Conservation (phyloP, 768 basidiomycete species). For the Phlegmacium glaucopus region DNA sequence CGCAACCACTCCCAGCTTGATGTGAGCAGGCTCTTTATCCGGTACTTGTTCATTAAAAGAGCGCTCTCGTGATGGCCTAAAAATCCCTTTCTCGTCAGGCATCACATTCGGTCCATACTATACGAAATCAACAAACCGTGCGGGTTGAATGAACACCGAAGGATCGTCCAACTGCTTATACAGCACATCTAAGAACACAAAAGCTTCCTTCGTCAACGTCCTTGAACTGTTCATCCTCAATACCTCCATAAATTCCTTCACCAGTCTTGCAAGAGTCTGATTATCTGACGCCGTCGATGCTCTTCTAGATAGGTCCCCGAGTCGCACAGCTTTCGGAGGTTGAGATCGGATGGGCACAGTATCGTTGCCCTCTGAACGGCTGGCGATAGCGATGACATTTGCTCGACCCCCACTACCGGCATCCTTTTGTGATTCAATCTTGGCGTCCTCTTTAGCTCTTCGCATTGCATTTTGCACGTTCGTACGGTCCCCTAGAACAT, state of each 20-base stretch:
- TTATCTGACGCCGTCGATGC: constrained; percentile 52
- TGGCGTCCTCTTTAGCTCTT: constrained; percentile 28
- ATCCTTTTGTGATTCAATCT: constrained; percentile 18
- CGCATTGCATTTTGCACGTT: constrained; percentile 40
- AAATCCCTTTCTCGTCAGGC: constrained; percentile 5
- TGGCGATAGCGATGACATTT: constrained; percentile 44
- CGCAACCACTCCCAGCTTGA: constrained; percentile 59
- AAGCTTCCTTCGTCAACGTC: constrained; percentile 67
- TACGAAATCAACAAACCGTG: constrained; percentile 37
- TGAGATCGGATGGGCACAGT: constrained; percentile 14
- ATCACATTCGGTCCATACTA: not conserved
- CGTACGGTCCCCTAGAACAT: constrained; percentile 48
- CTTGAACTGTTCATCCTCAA: constrained; percentile 65
- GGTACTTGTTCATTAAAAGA: constrained; percentile 37
- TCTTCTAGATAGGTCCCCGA: constrained; percentile 44
- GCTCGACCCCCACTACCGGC: not conserved
- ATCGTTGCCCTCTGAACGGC: constrained; percentile 33
- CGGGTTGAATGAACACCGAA: constrained; percentile 52
- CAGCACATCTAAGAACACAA: constrained; percentile 64
- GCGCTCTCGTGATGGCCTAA: constrained; percentile 34
- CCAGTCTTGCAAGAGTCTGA: constrained; percentile 44
- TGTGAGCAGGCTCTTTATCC: constrained; percentile 44
- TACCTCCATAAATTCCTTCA: constrained; percentile 58
- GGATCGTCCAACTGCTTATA: constrained; percentile 71
- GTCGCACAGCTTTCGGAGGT: constrained; percentile 48